A percentile compares a stretch with the other conserved stretches of the same genome.
These are phyloP conservation scores for Sanghuangporus sanghuang DNA, from an alignment of 1,284 basidiomycete genomes.

Conservation along the genomic window DNA sequence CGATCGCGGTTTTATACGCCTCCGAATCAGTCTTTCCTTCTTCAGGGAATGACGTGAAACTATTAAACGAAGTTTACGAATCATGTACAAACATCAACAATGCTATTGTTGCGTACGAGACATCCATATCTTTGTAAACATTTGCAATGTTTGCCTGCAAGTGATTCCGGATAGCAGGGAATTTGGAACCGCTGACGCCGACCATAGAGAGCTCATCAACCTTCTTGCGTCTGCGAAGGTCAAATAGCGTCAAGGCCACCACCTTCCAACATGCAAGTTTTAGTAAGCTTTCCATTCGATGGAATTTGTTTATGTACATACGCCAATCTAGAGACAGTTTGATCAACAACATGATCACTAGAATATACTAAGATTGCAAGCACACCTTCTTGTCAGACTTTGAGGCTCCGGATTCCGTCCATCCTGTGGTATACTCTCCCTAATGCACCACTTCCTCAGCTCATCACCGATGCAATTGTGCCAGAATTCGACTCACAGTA, in stretches of 20 bases:
- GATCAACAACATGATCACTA: neutral
- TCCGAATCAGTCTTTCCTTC: constrained; percentile 66
- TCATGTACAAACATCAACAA: neutral
- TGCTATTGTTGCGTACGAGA: constrained; percentile 45
- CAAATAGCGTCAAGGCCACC: constrained; percentile 86
- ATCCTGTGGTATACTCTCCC: constrained; percentile 93
- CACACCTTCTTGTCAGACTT: constrained; percentile 90
- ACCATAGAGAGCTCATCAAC: constrained; percentile 78
- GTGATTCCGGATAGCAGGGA: constrained; percentile 79
- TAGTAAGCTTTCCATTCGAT: neutral
- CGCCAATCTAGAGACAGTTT: constrained; percentile 50
- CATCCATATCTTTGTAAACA: constrained; percentile 84
- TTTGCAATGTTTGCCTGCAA: constrained; percentile 78
- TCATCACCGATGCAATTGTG: neutral
- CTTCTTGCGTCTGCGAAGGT: constrained; percentile 82
- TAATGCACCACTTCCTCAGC: constrained; percentile 23
- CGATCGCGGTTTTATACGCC: constrained; percentile 87
- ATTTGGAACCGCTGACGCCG: constrained; percentile 80
- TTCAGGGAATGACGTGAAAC: constrained; percentile 79
- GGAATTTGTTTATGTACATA: constrained; percentile 31
- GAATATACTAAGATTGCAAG: neutral
- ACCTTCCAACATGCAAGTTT: constrained; percentile 46
- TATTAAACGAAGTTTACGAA: constrained; percentile 24
- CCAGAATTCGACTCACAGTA: constrained; percentile 39
- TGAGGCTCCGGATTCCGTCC: constrained; percentile 85